Base-by-base conservation (phyloP, 306 rosid species). In the Prunus mira region DNA sequence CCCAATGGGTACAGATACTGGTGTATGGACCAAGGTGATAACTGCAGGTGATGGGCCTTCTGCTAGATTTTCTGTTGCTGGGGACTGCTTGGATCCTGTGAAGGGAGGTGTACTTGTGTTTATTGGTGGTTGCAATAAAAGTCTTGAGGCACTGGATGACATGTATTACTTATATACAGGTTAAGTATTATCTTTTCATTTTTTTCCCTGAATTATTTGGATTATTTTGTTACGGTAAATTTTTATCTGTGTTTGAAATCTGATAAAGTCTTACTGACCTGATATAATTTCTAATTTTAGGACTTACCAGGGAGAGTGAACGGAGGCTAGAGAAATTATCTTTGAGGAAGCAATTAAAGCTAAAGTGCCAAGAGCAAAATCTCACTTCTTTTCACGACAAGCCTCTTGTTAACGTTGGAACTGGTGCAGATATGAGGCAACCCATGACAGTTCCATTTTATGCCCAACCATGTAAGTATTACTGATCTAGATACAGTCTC, bases 21-120 rank as follows among this genome's bases (percentile, higher is more conserved):
- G 96, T 66, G 69, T 87, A 67, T 96, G 98, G 99, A 88, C 90
- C 73, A 89, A 80, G 86, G 86, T 91, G 78, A 74, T 87, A 65
- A 82, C 89, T 78, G 66, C 83, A 65, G 89, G 87, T 12, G 85
- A 87, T 82, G 89, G 91, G 24, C 99, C 99, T 70, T 88, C 90
- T 79, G 91, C 99, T 56, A 85, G 99, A 87, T 96, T 96, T 89
- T 92, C 99, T 6, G 96, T 96, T 67, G 92, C 93, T 56, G 99
- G 99, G 71, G 98, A 87, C 82, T 88, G 94, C 84, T 82, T 96
- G 81, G 98, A 96, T 82, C 98, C 99, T 70, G 72, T 34, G 57
- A 92, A 66, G 86, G 77, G 85, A 77, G 97, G 99, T 72, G 93
- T 88, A 80, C 98, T 96, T 82, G 93, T 84, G 71, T 88, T 96